Evolutionary conservation across 192 early-diverging fungal species (phyloP).

Genomic region (Backusella morwellensis): DNA sequence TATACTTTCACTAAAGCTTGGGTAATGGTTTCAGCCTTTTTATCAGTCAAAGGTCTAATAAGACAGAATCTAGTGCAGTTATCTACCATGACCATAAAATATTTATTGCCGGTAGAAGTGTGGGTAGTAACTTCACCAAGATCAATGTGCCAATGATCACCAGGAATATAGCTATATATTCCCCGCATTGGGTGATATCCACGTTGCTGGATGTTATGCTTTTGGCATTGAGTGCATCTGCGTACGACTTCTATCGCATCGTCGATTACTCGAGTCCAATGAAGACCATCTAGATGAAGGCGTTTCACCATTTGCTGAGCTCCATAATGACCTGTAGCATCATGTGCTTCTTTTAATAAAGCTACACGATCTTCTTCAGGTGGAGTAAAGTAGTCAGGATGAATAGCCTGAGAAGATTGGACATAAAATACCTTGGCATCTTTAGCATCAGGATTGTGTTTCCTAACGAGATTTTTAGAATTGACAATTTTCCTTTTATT

Average conservation of each 20-base stretch:
- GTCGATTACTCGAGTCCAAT: slow-evolving; percentile 25
- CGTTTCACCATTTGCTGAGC: slow-evolving; percentile 24
- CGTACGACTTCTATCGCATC: slow-evolving; percentile 20
- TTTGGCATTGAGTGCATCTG: slow-evolving; percentile 3
- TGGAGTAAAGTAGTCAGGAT: neutral
- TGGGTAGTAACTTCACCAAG: too few species aligned
- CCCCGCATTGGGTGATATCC: neutral
- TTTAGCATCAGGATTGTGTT: neutral
- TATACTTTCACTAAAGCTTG: too few species aligned
- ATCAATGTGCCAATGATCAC: too few species aligned
- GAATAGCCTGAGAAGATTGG: neutral
- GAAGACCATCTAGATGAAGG: slow-evolving; percentile 21
- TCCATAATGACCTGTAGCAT: neutral
- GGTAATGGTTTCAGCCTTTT: too few species aligned
- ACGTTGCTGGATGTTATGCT: neutral
- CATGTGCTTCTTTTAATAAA: neutral
- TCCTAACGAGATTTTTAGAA: neutral
- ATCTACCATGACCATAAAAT: too few species aligned
- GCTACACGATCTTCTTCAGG: neutral
- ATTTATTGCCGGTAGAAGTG: too few species aligned
- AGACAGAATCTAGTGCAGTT: too few species aligned
- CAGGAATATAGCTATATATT: neutral
- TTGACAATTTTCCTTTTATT: neutral
- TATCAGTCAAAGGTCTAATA: too few species aligned
- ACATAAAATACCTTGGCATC: neutral